A percentile compares a stretch with the other conserved stretches of the same genome.
Conservation (phyloP, 2,329 filamentous ascomycete genomes). For the Colletotrichum australisinense region DNA sequence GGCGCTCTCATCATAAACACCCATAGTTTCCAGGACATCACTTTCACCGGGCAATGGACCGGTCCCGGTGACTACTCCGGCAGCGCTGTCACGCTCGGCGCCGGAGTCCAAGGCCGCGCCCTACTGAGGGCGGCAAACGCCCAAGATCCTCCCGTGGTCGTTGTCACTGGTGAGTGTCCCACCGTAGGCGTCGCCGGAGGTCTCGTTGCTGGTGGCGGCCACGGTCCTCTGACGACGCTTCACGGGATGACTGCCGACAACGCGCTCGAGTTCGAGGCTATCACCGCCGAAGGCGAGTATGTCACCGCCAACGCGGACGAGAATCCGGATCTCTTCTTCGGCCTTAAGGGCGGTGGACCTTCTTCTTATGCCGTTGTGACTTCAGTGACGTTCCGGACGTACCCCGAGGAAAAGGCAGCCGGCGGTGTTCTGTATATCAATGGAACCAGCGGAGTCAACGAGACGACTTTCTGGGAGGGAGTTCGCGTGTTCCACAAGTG, state of each 20-base stretch:
- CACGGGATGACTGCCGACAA: conserved; percentile 60
- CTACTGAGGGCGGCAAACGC: conserved; percentile 53
- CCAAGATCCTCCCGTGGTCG: conserved; percentile 50
- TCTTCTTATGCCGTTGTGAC: conserved; percentile 64
- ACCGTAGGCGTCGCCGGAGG: conserved; percentile 71
- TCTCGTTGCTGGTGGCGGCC: conserved; percentile 69
- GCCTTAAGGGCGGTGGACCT: conserved; percentile 63
- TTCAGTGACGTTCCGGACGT: conserved; percentile 64
- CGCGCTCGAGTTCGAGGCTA: conserved; percentile 56
- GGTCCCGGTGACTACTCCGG: conserved; percentile 56
- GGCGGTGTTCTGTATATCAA: conserved; percentile 56
- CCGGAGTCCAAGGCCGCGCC: conserved; percentile 62
- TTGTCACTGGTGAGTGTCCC: conserved; percentile 65
- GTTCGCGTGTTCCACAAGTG: conserved; percentile 60
- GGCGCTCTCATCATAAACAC: conserved; percentile 68
- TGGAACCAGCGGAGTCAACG: conserved; percentile 46
- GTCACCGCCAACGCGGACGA: conserved; percentile 55
- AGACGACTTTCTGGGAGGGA: conserved; percentile 58
- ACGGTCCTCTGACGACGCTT: conserved; percentile 57
- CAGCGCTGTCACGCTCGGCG: conserved; percentile 61
- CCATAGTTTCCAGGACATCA: conserved; percentile 60
- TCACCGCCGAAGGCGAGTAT: conserved; percentile 56
- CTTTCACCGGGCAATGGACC: conserved; percentile 49
- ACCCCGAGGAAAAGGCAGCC: conserved; percentile 55
- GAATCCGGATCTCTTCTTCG: conserved; percentile 68